A percentile compares a stretch with the other conserved stretches of the same genome.
Evolutionary conservation across 805 yeast genomes (phyloP).

Genomic region (Wickerhamiella allomyrinae): DNA sequence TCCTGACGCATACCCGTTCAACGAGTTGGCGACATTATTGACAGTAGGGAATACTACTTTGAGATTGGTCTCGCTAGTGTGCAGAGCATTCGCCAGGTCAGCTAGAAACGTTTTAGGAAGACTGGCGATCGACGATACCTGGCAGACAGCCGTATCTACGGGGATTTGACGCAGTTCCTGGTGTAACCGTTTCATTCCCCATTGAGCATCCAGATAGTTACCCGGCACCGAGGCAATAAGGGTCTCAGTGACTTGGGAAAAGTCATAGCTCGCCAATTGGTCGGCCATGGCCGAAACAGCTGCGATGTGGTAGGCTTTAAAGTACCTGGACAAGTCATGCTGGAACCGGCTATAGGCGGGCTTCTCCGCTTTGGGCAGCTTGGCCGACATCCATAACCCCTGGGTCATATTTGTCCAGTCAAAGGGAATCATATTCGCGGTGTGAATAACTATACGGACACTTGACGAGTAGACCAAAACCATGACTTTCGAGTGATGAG

Average conservation of each 20-base stretch:
- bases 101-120: constrained; percentile 10
- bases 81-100: constrained; percentile 18
- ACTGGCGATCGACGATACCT: constrained; percentile 21
- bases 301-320: constrained; percentile 15
- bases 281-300: constrained; percentile 9
- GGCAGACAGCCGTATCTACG: constrained; percentile 8
- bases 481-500: constrained; percentile 26
- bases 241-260: constrained; percentile 11
- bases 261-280: constrained; percentile 17
- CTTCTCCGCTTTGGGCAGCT: background rate
- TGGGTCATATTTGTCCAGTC: constrained; percentile 25
- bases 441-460: constrained; percentile 20
- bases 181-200: constrained; percentile 16
- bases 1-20: constrained; percentile 37
- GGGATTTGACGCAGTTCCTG: constrained; percentile 9
- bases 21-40: constrained; percentile 27
- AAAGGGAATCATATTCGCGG: constrained; percentile 22
- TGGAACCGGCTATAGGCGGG: constrained; percentile 13
- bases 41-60: constrained; percentile 34
- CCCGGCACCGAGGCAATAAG: constrained; percentile 25
- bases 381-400: constrained; percentile 22
- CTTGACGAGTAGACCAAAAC: constrained; percentile 13
- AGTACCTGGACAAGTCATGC: constrained; percentile 17
- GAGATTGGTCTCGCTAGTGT: constrained; percentile 23
- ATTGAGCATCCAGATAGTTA: constrained; percentile 6